Percentiles rank a stretch among this genome's conserved stretches.
These are phyloP conservation scores for Cystofilobasidium macerans DNA, from an alignment of 768 basidiomycete species.

Conservation along the genomic window DNA sequence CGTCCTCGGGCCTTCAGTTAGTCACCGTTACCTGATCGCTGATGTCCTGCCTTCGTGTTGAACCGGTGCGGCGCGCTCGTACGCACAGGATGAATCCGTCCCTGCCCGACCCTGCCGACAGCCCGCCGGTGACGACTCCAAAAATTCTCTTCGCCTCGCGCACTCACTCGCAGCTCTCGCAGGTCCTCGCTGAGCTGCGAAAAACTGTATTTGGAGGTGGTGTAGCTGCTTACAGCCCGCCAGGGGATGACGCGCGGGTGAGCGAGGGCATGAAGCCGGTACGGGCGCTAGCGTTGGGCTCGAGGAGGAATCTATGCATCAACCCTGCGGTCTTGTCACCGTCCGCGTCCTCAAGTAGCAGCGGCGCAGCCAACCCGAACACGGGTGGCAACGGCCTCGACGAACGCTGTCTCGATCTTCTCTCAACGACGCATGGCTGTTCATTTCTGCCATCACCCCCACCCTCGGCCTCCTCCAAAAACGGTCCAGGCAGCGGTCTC, in stretches of 20 bases:
- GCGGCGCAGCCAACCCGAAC: slow-evolving; percentile 36
- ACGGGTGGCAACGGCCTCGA: too few species aligned
- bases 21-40: neutral
- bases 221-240: slow-evolving; percentile 25
- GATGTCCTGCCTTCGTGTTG: neutral
- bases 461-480: too few species aligned
- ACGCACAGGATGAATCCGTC: slow-evolving; percentile 1
- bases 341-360: too few species aligned
- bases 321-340: slow-evolving; percentile 67
- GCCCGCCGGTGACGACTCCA: neutral
- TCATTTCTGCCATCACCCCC: slow-evolving; percentile 60
- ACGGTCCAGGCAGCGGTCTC: slow-evolving; percentile 45
- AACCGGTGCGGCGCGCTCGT: neutral
- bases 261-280: slow-evolving; percentile 25
- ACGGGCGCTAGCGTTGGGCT: slow-evolving; percentile 74
- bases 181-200: slow-evolving; percentile 72
- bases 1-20: slow-evolving; percentile 27
- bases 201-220: slow-evolving; percentile 49
- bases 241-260: slow-evolving; percentile 21
- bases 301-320: slow-evolving; percentile 84
- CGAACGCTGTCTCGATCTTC: slow-evolving; percentile 72
- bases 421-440: slow-evolving; percentile 45
- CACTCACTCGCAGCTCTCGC: slow-evolving; percentile 89
- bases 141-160: slow-evolving; percentile 83
- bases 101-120: neutral